Percentiles rank a stretch among this genome's conserved stretches.
Evolutionary conservation across 768 basidiomycete genomes (phyloP).

Genomic region (Psilocybe cubensis): DNA sequence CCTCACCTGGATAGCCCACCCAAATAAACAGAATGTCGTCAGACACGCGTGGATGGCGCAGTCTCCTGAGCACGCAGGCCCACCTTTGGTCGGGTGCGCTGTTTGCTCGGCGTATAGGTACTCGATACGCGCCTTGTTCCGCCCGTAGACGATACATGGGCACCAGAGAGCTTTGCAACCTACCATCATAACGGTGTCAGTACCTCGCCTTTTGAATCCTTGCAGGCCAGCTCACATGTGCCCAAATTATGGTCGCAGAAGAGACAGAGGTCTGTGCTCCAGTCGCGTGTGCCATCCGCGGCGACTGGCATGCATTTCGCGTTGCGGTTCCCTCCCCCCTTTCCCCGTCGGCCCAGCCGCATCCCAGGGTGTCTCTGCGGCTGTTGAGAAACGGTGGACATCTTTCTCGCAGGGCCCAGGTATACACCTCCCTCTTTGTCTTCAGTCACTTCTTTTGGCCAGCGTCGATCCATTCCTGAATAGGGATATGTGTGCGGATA

Average conservation of each 20-base stretch:
- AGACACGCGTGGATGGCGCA: slow-evolving; percentile 19
- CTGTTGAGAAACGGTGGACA: slow-evolving; percentile 3
- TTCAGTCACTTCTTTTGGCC: no score
- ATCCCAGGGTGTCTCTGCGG: slow-evolving; percentile 9
- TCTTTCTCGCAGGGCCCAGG: neutral
- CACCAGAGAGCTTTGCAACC: slow-evolving; percentile 20
- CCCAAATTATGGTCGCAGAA: slow-evolving; percentile 21
- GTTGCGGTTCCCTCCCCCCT: slow-evolving; percentile 17
- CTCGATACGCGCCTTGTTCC: slow-evolving; percentile 21
- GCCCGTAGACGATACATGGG: slow-evolving; percentile 20
- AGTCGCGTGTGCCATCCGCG: slow-evolving; percentile 18
- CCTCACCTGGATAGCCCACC: slow-evolving; percentile 22
- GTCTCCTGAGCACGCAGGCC: slow-evolving; percentile 14
- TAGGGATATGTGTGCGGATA: no score
- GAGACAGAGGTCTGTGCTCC: slow-evolving; percentile 21
- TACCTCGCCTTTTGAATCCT: neutral
- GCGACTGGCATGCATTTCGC: slow-evolving; percentile 11
- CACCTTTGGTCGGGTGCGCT: slow-evolving; percentile 5
- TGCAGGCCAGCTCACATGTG: slow-evolving; percentile 12
- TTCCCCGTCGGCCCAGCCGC: no score
- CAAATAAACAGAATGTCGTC: slow-evolving; percentile 19
- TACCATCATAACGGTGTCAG: neutral
- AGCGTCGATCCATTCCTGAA: no score
- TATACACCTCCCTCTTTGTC: no score
- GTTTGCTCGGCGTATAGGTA: slow-evolving; percentile 14